Percentiles rank a stretch among this genome's conserved stretches.
Conservation (phyloP, 2,329 filamentous ascomycete genomes). For the Fusarium robinianum region DNA sequence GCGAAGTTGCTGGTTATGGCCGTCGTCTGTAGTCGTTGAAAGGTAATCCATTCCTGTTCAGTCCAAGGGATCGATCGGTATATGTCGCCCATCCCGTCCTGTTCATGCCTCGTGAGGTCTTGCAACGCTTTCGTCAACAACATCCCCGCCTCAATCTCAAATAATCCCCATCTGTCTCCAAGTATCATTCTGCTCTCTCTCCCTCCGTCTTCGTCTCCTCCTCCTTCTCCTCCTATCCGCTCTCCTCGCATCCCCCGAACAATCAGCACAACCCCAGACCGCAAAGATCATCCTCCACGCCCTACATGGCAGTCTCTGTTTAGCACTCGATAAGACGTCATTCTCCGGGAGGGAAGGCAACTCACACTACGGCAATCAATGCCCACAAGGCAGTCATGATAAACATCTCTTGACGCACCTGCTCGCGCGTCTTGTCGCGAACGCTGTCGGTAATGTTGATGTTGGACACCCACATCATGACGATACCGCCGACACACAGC, state of each 20-base stretch:
- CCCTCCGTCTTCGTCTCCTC: conserved; percentile 17
- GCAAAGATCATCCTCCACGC: conserved; percentile 37
- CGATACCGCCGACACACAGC: conserved; percentile 41
- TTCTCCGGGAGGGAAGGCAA: background rate
- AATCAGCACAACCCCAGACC: conserved; percentile 38
- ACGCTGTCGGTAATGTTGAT: conserved; percentile 22
- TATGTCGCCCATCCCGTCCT: no score
- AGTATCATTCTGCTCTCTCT: conserved; percentile 21
- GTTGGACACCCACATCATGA: conserved; percentile 41
- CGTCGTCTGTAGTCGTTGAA: no score
- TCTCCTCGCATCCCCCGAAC: conserved; percentile 33
- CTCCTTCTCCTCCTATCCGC: conserved; percentile 21
- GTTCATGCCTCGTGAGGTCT: no score
- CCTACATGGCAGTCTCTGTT: conserved; percentile 18
- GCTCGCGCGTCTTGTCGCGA: conserved; percentile 6
- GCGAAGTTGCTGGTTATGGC: no score
- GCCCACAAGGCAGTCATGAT: conserved; percentile 31
- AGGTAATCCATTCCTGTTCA: no score
- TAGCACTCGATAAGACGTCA: background rate
- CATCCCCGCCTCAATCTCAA: no score
- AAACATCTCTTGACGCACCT: conserved; percentile 24
- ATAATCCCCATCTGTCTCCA: conserved; percentile 32
- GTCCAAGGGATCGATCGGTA: no score
- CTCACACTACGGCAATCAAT: conserved; percentile 36
- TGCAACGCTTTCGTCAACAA: no score